These are phyloP conservation scores for Vitis labrusca DNA, from an alignment of 164 flowering plant species.

Conservation along the genomic window DNA sequence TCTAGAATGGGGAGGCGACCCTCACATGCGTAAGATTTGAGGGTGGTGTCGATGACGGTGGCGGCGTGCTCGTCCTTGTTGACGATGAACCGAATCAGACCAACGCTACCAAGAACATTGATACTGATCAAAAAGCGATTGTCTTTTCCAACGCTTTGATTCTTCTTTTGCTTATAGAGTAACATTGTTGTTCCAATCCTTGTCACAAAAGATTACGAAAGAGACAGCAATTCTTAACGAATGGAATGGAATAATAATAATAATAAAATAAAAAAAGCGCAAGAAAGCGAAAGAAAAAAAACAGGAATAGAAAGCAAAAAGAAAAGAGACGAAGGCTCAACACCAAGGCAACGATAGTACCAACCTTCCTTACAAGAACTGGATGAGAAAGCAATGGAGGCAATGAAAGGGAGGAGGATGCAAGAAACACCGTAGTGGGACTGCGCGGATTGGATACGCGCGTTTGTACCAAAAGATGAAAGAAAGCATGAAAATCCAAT, in stretches of 20 bases:
- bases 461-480: too few relatives aligned
- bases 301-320: too few relatives aligned
- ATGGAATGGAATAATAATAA: too few relatives aligned
- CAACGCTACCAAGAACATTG: slow-evolving; percentile 60
- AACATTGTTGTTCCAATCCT: slow-evolving; percentile 19
- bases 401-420: slow-evolving; percentile 26
- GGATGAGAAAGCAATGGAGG: slow-evolving; percentile 37
- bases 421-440: not conserved
- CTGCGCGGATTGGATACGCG: too few relatives aligned
- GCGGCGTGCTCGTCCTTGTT: slow-evolving; percentile 48
- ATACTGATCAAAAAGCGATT: slow-evolving; percentile 51
- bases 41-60: slow-evolving; percentile 41
- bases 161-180: slow-evolving; percentile 44
- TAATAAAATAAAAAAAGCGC: not conserved
- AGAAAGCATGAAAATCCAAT: too few relatives aligned
- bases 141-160: slow-evolving; percentile 23
- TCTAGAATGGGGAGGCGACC: slow-evolving; percentile 62
- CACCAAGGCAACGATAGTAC: slow-evolving; percentile 94
- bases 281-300: too few relatives aligned
- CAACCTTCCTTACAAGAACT: slow-evolving; percentile 73
- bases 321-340: slow-evolving; percentile 16
- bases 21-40: slow-evolving; percentile 58
- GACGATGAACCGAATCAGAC: slow-evolving; percentile 59
- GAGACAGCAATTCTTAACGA: too few relatives aligned
- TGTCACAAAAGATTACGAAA: not conserved